Base-by-base conservation (phyloP, 2,329 filamentous ascomycete species). In the Aspergillaceae sp. region DNA sequence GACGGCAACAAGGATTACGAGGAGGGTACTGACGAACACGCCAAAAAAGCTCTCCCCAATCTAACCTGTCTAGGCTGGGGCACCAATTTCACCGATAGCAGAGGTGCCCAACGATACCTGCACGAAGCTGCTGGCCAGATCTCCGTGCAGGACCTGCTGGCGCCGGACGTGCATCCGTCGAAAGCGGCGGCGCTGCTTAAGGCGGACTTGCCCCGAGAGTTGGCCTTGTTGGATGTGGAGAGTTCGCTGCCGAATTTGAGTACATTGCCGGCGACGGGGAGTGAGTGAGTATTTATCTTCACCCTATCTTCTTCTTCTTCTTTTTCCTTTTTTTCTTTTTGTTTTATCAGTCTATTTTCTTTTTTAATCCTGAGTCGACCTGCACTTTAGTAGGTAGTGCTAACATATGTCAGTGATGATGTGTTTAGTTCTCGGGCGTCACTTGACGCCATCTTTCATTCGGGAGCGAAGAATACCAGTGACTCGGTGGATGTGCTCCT, bases 401-500 rank as follows among this genome's bases (percentile, higher is more conserved):
- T 36, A 19, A 36, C 5, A 19, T 28, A 58, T 69, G 70, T 55
- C 45, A 70, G 68, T 47, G 71, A 74, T 46, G 72, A 74, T 57
- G 75, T 87, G 1, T 87, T 87, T 56, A 86, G 82, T n/a, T 77
- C 82, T 8, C 74, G 82, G 43, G 74, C 77, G 1, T 84, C 82
- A 10, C 75, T 87, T 28, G 84, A 87, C 52, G 80, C 83, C 33
- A 74, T 87, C 28, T 87, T 87, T 54, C 79, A 79, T 45, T 71
- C 77, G 0, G 73, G 76, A 30, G 75, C 79, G 48, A 75, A 79
- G 33, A 78, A 79, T 44, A 80, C 86, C 43, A 81, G 82, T 51
- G 82, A 88, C 52, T 76, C 80, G n/a, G 82, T 92, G 38, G 86
- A 91, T 62, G 79, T 91, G 53, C 82, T 94, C 70, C 71, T 91